Evolutionary conservation across 1,284 basidiomycete genomes (phyloP).

Genomic region (Cryptococcus maquisensis): DNA sequence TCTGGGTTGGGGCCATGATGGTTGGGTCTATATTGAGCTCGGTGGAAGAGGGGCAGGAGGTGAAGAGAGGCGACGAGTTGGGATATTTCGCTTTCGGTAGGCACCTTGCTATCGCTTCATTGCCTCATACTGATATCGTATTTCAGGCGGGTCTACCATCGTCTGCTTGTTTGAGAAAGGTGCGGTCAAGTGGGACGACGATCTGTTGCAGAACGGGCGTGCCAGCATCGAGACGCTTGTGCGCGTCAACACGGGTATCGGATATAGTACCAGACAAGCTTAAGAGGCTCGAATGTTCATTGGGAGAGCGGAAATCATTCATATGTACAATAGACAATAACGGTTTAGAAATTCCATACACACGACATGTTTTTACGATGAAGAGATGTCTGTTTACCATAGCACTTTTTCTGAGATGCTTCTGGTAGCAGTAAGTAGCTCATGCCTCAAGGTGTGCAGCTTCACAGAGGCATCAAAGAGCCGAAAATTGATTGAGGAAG

Average conservation of each 20-base stretch:
- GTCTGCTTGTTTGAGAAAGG: slow-evolving; percentile 81
- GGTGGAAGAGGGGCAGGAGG: slow-evolving; percentile 71
- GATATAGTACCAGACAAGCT: slow-evolving; percentile 39
- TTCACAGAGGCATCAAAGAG: no score
- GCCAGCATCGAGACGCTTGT: slow-evolving; percentile 83
- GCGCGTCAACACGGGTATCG: slow-evolving; percentile 79
- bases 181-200: slow-evolving; percentile 80
- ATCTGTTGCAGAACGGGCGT: slow-evolving; percentile 76
- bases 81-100: slow-evolving; percentile 91
- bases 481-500: no score
- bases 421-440: no score
- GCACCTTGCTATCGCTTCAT: slow-evolving; percentile 27
- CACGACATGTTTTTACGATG: background rate
- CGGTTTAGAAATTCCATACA: no score
- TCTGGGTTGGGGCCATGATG: slow-evolving; percentile 92
- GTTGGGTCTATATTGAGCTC: slow-evolving; percentile 83
- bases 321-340: no score
- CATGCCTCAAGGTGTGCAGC: no score
- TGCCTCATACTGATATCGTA: slow-evolving; percentile 5
- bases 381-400: no score
- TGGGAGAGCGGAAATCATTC: no score
- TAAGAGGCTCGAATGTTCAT: background rate
- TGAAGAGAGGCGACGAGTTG: slow-evolving; percentile 81
- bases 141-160: slow-evolving; percentile 77
- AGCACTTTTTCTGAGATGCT: no score